Percentiles rank a stretch among this genome's conserved stretches.
These are phyloP conservation scores for Dioscorea zingiberensis DNA, from an alignment of 106 monocot genomes.

Conservation along the genomic window DNA sequence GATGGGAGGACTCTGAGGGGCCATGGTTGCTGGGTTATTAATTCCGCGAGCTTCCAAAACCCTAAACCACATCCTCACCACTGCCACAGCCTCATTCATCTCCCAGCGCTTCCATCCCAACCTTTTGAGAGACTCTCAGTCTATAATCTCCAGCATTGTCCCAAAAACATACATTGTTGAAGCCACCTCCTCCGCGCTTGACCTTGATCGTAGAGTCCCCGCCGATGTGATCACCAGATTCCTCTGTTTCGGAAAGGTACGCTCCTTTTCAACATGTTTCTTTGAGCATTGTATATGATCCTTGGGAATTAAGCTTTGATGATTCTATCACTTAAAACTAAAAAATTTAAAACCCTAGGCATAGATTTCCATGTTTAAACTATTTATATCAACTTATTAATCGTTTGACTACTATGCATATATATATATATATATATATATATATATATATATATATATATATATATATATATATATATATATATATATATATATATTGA, in stretches of 20 bases:
- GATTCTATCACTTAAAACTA: background rate
- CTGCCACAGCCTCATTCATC: background rate
- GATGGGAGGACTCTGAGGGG: background rate
- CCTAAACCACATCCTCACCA: conserved; percentile 6
- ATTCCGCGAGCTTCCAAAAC: conserved; percentile 24
- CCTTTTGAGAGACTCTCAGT: conserved; percentile 13
- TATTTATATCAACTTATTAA: too few species aligned
- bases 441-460: too few species aligned
- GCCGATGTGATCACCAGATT: conserved; percentile 90
- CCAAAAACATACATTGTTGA: too few species aligned
- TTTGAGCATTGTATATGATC: background rate
- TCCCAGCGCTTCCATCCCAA: background rate
- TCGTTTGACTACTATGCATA: too few species aligned
- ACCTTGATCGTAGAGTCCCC: conserved; percentile 61
- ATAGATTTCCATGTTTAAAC: background rate
- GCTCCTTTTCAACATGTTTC: background rate
- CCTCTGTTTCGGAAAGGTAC: conserved; percentile 86
- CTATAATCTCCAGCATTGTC: conserved; percentile 19
- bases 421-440: too few species aligned
- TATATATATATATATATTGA: too few species aligned
- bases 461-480: too few species aligned
- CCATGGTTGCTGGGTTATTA: conserved; percentile 29
- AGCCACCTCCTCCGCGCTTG: too few species aligned
- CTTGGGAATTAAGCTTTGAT: background rate
- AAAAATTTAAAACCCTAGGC: too few species aligned